Base-by-base conservation (phyloP, 805 yeast genomes). In the Naumovozyma baii region DNA sequence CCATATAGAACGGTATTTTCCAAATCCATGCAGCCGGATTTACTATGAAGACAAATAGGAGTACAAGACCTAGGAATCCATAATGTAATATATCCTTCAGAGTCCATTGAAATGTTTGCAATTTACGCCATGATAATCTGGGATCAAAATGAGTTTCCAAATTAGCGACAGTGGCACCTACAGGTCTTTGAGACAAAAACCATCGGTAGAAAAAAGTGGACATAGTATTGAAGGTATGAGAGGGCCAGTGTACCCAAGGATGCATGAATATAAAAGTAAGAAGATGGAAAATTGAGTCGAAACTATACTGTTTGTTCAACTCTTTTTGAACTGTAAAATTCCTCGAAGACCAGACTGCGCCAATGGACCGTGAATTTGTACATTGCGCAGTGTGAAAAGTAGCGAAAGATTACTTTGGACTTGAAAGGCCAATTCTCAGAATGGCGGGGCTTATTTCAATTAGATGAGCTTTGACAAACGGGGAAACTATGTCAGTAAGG, bases 21-120 rank as follows among this genome's bases (percentile, higher is more conserved):
- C 55, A 38, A 3, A 76, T 29, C 44, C 77, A 55, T 13, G 69
- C 56, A 1, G 76, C 73, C 7, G 83, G 83, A 45, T 75, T 68
- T 41, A 78, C 66, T 43, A 72, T 52, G 38, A 78, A 73, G 12
- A 79, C 83, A 55, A 76, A 73, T 29, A 72, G 45, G 53, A 80
- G 67, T 46, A 84, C 69, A 44, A 66, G 52, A 32, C 72, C 45
- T 45, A 74, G 50, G 49, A 77, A 64, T 31, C 69, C 61, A 63
- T 70, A 67, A 71, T 72, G 73, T 38, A 63, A 50, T 42, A 76
- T 55, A 45, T 84, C 94, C 28, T 62, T 58, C 10, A 50, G 43
- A 0, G 67, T 57, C 62, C 73, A 69, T 33, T 61, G 53, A 48
- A 68, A 69, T 28, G 55, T 55, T 51, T 61, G 64, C 32, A 76